Percentiles rank a stretch among this genome's conserved stretches.
Evolutionary conservation across 106 monocot species (phyloP).

Genomic region (Dioscorea dumetorum): DNA sequence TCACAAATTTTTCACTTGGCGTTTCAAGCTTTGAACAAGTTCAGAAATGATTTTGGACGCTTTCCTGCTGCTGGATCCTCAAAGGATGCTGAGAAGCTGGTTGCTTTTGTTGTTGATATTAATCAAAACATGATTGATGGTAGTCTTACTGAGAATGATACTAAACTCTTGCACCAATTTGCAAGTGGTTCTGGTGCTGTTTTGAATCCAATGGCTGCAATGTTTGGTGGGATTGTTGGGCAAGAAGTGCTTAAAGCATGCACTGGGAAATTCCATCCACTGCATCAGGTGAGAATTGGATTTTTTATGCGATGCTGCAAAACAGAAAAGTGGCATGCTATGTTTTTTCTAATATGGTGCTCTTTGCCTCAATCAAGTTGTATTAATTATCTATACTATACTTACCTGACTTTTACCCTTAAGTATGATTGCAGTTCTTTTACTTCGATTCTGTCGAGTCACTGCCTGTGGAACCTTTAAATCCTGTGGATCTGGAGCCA

Average conservation of each 20-base stretch:
- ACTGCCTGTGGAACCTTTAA: conserved; percentile 49
- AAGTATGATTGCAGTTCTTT: conserved; percentile 40
- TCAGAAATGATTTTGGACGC: conserved; percentile 33
- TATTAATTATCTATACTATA: background rate
- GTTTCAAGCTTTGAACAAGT: conserved; percentile 64
- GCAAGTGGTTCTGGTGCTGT: conserved; percentile 52
- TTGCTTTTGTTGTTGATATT: conserved; percentile 24
- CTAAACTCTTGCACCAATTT: conserved; percentile 48
- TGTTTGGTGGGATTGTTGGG: conserved; percentile 72
- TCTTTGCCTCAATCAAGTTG: background rate
- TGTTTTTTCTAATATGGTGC: too few species aligned
- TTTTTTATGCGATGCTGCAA: background rate
- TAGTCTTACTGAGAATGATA: conserved; percentile 40
- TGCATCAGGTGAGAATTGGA: conserved; percentile 44
- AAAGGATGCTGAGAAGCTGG: conserved; percentile 44
- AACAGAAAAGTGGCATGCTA: too few species aligned
- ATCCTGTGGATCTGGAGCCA: conserved; percentile 40
- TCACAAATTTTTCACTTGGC: conserved; percentile 52
- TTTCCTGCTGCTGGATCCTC: conserved; percentile 57
- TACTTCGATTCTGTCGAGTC: conserved; percentile 72
- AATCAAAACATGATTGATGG: conserved; percentile 31
- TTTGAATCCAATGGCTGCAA: conserved; percentile 79
- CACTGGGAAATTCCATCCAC: conserved; percentile 71
- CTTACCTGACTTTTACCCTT: background rate
- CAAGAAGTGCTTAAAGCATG: conserved; percentile 75